phyloP scores from a whole-genome alignment of 495 filamentous ascomycete species.

The Penicillium cataractarum region DNA sequence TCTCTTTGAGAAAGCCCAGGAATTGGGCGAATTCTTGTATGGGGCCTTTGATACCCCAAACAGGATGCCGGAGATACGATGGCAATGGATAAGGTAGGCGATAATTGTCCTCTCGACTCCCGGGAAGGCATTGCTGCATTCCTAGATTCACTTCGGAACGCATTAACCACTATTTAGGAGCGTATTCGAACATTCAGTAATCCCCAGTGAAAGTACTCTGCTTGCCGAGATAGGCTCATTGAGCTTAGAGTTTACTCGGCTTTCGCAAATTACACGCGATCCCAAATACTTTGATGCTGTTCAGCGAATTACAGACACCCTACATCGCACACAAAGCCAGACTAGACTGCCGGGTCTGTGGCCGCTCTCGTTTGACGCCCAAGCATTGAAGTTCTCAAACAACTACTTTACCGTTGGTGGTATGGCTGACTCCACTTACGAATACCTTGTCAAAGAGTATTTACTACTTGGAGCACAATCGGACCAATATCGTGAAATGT shows the following conservation, averaged over 20 bases:
- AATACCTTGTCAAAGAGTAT: conserved; percentile 86
- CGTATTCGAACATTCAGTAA: background rate
- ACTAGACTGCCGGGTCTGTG: conserved; percentile 82
- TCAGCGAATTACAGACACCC: conserved; percentile 78
- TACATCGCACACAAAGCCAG: conserved; percentile 70
- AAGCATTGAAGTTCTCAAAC: conserved; percentile 43
- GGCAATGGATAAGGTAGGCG: conserved; percentile 50
- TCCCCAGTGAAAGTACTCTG: conserved; percentile 35
- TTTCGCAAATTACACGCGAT: conserved; percentile 85
- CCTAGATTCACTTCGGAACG: background rate
- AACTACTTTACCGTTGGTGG: conserved; percentile 76
- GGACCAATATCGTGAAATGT: conserved; percentile 79
- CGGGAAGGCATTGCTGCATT: background rate
- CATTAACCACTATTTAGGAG: background rate
- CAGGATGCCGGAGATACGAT: conserved; percentile 76
- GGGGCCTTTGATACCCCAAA: conserved; percentile 94
- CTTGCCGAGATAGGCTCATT: conserved; percentile 88
- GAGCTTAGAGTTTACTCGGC: conserved; percentile 87
- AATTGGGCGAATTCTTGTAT: conserved; percentile 86
- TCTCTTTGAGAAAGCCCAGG: conserved; percentile 80
- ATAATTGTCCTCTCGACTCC: background rate
- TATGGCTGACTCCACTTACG: conserved; percentile 89
- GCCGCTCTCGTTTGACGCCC: conserved; percentile 77
- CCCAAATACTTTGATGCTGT: conserved; percentile 91
- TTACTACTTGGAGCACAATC: conserved; percentile 77